Conservation (phyloP, 345 rosid genomes). For the Aquilaria yunnanensis region DNA sequence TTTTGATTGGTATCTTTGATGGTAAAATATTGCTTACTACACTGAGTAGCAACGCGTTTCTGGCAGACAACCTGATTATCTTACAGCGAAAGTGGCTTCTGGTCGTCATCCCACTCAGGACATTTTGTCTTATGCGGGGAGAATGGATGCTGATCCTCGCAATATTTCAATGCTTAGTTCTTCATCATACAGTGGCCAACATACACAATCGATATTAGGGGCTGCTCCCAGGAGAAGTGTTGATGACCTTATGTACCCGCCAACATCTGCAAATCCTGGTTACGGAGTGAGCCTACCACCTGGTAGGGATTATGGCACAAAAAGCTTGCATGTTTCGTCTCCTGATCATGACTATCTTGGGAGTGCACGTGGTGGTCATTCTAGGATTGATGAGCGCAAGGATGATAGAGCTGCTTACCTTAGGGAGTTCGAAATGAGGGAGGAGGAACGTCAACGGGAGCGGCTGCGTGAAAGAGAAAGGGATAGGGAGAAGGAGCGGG, state of each 20-base stretch:
- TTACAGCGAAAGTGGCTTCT: slow-evolving; percentile 75
- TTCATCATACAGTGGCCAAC: slow-evolving; percentile 65
- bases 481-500: slow-evolving; percentile 51
- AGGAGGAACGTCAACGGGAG: slow-evolving; percentile 86
- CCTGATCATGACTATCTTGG: slow-evolving; percentile 61
- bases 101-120: slow-evolving; percentile 70
- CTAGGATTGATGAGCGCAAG: slow-evolving; percentile 67
- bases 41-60: slow-evolving; percentile 83
- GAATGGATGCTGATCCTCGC: slow-evolving; percentile 71
- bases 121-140: slow-evolving; percentile 66
- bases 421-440: slow-evolving; percentile 87
- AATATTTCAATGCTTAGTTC: slow-evolving; percentile 52
- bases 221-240: slow-evolving; percentile 81
- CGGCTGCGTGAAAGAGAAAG: slow-evolving; percentile 75
- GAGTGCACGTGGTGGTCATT: slow-evolving; percentile 43
- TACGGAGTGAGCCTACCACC: slow-evolving; percentile 99
- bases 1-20: slow-evolving; percentile 26
- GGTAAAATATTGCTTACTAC: slow-evolving; percentile 30
- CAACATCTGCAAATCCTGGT: slow-evolving; percentile 81
- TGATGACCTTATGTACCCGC: slow-evolving; percentile 69
- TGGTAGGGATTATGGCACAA: slow-evolving; percentile 87
- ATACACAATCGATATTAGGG: slow-evolving; percentile 79
- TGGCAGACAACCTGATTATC: slow-evolving; percentile 95
- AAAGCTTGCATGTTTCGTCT: slow-evolving; percentile 67
- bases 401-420: slow-evolving; percentile 94